Evolutionary conservation across 805 yeast genomes (phyloP), one percentile per base, ranked within the genome.

Genomic region (Wickerhamiella bombiphila): DNA sequence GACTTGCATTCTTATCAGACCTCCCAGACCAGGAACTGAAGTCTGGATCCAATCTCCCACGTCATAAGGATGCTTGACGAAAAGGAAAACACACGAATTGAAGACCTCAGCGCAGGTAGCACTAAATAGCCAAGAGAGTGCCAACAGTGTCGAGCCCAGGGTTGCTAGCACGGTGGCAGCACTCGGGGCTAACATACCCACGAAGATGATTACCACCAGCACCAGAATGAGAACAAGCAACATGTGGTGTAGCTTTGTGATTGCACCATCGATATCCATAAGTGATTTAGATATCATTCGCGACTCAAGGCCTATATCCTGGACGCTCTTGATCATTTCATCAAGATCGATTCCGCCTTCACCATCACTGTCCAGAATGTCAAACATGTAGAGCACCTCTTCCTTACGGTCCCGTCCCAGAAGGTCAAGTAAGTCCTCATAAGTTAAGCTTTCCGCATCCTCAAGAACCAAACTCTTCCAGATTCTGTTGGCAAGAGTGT

Each of bases 11-110:
- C 55, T 47, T 2, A 47, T 42, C 18, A 42, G 34, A 21, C 45
- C 50, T 9, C 50, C 49, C 14, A 50, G 45, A 3, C 47, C 39
- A 9, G 45, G 40, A 7, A 43, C 48, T 13, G 36, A 34, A 19
- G 59, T 55, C 28, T 46, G 51, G 9, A 60, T 58, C 32, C 56
- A 39, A 32, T 61, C 66, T n/a, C 65, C 65, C 6, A 58, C 57
- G 41, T 61, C 66, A 35, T 48, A 51, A 3, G 66, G 66, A 38
- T 61, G 66, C 51, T 61, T 61, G 34, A 58, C 64, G 35, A 61
- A 61, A 38, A 61, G 39, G 42, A 57, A 61, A 11, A 61, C 53
- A 41, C 63, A 58, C 3, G 63, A 54, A 16, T 57, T 52, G 33
- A 62, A 50, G n/a, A 61, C 44, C 41, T 61, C 66, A 37, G 57